Conservation (phyloP, 345 rosid genomes). For the Mallotus nudiflorus region DNA sequence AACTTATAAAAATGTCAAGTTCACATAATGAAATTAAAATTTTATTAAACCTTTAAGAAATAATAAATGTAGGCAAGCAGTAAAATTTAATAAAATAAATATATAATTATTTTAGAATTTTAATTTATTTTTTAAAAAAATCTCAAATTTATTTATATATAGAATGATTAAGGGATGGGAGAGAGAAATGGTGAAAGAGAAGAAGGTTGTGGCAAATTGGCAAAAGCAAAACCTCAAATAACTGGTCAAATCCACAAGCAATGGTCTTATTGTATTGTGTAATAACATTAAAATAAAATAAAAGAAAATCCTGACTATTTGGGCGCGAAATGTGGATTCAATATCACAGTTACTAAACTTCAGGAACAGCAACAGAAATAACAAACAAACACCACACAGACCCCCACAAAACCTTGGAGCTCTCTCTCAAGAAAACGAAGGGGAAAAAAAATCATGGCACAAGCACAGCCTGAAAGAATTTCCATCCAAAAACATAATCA, state of each 20-base stretch:
- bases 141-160: too few relatives aligned
- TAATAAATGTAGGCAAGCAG: too few relatives aligned
- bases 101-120: too few relatives aligned
- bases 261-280: conserved; percentile 41
- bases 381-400: too few relatives aligned
- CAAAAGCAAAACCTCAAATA: conserved; percentile 24
- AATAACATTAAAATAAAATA: neutral
- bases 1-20: too few relatives aligned
- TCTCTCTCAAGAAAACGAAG: neutral
- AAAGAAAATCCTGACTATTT: conserved; percentile 15
- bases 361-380: conserved; percentile 28
- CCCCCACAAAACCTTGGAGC: too few relatives aligned
- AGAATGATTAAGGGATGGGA: too few relatives aligned
- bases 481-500: conserved; percentile 27
- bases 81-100: too few relatives aligned
- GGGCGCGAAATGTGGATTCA: conserved; percentile 65
- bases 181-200: neutral
- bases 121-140: too few relatives aligned
- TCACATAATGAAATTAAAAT: too few relatives aligned
- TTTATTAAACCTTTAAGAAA: too few relatives aligned
- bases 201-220: neutral
- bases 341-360: conserved; percentile 50
- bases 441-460: conserved; percentile 49
- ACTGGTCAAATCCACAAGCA: conserved; percentile 45
- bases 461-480: conserved; percentile 43